Percentiles rank a stretch among this genome's conserved stretches.
These are phyloP conservation scores for Balamuthia mandrillaris DNA, from an alignment of 208 protist genomes.

Conservation along the genomic window DNA sequence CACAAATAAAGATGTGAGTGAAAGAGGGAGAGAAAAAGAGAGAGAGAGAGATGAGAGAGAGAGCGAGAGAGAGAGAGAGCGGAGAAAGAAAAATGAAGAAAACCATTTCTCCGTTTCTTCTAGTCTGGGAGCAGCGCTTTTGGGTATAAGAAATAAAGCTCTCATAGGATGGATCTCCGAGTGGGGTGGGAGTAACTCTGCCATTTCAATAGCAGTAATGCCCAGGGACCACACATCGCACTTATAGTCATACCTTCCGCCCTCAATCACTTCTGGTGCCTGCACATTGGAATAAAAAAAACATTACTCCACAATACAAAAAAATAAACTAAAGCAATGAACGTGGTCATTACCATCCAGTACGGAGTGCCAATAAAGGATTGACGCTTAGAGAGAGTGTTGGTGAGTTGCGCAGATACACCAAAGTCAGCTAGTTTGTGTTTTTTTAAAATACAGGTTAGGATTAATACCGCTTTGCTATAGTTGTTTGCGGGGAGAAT, in stretches of 20 bases:
- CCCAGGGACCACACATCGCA: slow-evolving; percentile 82
- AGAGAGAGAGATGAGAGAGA: no score
- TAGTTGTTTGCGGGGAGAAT: neutral
- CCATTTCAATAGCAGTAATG: slow-evolving; percentile 81
- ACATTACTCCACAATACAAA: neutral
- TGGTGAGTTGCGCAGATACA: slow-evolving; percentile 44
- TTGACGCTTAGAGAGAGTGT: neutral
- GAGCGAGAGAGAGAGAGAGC: no score
- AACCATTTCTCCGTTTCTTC: neutral
- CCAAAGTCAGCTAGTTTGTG: slow-evolving; percentile 51
- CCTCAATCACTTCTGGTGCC: slow-evolving; percentile 64
- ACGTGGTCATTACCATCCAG: slow-evolving; percentile 58
- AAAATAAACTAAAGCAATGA: neutral
- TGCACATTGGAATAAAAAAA: neutral
- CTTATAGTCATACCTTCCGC: slow-evolving; percentile 48
- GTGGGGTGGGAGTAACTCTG: slow-evolving; percentile 69
- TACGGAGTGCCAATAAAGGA: slow-evolving; percentile 24
- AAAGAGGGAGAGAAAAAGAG: no score
- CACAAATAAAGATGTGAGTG: no score
- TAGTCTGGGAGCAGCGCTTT: neutral
- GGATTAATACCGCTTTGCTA: no score
- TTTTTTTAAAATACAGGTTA: neutral
- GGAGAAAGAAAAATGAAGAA: neutral
- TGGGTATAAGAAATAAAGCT: slow-evolving; percentile 12
- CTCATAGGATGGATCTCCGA: slow-evolving; percentile 55